These are phyloP conservation scores for Yamadazyma laniorum DNA, from an alignment of 805 yeast genomes.

Conservation along the genomic window DNA sequence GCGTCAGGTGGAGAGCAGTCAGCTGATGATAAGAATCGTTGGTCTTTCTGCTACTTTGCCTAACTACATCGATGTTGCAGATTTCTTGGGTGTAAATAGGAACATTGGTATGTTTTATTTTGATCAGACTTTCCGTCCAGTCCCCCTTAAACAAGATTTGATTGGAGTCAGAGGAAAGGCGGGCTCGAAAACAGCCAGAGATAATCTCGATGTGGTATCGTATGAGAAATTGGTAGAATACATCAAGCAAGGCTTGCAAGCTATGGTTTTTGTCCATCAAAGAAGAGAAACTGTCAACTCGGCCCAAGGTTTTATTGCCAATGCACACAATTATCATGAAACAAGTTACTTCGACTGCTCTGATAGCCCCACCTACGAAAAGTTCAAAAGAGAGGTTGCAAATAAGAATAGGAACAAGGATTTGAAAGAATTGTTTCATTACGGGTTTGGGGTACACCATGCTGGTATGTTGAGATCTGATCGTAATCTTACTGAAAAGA, in stretches of 20 bases:
- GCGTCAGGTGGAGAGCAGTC: conserved; percentile 92
- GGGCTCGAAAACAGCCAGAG: conserved; percentile 68
- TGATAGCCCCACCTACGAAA: conserved; percentile 39
- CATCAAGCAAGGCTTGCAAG: conserved; percentile 73
- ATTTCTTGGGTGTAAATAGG: conserved; percentile 87
- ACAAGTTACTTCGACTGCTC: conserved; percentile 56
- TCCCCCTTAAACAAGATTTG: conserved; percentile 85
- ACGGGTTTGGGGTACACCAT: conserved; percentile 92
- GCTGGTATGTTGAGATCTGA: conserved; percentile 96
- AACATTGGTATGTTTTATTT: conserved; percentile 91
- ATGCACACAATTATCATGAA: conserved; percentile 66
- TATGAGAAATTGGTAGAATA: conserved; percentile 74
- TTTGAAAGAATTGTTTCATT: conserved; percentile 69
- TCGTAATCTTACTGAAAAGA: conserved; percentile 81
- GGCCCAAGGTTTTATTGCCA: conserved; percentile 64
- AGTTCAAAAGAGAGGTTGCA: conserved; percentile 61
- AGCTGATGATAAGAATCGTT: conserved; percentile 88
- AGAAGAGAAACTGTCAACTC: conserved; percentile 89
- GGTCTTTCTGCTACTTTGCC: conserved; percentile 95
- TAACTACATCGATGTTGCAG: conserved; percentile 89
- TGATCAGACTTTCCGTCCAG: conserved; percentile 90
- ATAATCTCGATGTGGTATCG: conserved; percentile 69
- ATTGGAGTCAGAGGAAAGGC: conserved; percentile 86
- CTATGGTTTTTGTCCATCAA: conserved; percentile 96
- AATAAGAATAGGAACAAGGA: conserved; percentile 72